These are phyloP conservation scores for Fusarium scirpi DNA, from an alignment of 2,329 filamentous ascomycete species.

Conservation along the genomic window DNA sequence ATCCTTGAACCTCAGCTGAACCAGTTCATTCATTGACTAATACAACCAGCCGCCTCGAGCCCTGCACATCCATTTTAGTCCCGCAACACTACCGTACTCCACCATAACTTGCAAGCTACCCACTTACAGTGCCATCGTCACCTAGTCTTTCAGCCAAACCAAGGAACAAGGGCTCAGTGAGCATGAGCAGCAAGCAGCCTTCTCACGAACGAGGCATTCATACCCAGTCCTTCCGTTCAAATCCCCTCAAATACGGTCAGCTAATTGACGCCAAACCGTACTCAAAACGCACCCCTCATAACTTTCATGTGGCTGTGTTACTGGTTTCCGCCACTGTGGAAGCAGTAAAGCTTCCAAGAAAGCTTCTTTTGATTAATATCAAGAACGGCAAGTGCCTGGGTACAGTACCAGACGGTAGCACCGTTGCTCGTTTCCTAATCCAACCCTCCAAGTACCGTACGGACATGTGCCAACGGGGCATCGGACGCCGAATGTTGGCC, in stretches of 20 bases:
- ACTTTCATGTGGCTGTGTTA: constrained; percentile 7
- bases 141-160: background rate
- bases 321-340: constrained; percentile 8
- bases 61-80: constrained; percentile 1
- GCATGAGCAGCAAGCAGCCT: background rate
- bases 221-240: background rate
- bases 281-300: background rate
- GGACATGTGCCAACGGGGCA: constrained; percentile 12
- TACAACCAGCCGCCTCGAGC: background rate
- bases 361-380: constrained; percentile 15
- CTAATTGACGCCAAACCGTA: background rate
- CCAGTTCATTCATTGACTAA: constrained; percentile 9
- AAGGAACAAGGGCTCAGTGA: constrained; percentile 10
- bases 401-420: background rate
- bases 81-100: constrained; percentile 3
- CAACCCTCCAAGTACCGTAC: background rate
- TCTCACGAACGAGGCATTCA: background rate
- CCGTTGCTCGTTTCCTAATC: constrained; percentile 1
- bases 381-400: background rate
- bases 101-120: constrained; percentile 1
- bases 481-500: constrained; percentile 30
- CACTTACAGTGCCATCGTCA: background rate
- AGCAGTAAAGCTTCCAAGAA: constrained; percentile 23
- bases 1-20: constrained; percentile 14
- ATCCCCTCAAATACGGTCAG: background rate